These are phyloP conservation scores for Lasiosphaeriaceae sp. DNA, from an alignment of 495 filamentous ascomycete species.

Conservation along the genomic window DNA sequence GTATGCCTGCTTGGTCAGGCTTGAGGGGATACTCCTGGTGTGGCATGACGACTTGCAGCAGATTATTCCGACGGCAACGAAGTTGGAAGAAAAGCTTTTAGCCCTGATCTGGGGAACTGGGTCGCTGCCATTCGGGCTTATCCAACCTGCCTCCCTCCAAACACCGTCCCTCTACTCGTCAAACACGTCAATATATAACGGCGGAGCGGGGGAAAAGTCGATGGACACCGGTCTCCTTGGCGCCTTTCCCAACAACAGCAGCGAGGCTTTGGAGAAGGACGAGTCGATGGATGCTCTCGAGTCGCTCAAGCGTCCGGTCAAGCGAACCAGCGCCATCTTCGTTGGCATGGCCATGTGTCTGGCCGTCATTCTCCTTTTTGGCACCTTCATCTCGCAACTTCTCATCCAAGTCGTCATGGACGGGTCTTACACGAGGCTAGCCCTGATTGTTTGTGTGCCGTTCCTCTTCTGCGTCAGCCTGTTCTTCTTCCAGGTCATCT, in stretches of 20 bases:
- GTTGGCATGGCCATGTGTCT: conserved; percentile 57
- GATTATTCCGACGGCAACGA: conserved; percentile 55
- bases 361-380: conserved; percentile 56
- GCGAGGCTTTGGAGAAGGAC: conserved; percentile 52
- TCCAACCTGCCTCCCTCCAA: not conserved
- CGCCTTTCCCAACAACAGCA: conserved; percentile 16
- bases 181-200: conserved; percentile 39
- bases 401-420: conserved; percentile 60
- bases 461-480: conserved; percentile 70
- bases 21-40: conserved; percentile 59
- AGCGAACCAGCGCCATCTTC: conserved; percentile 59
- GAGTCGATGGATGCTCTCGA: conserved; percentile 58
- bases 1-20: conserved; percentile 65
- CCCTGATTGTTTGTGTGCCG: conserved; percentile 55
- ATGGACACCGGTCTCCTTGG: conserved; percentile 27
- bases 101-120: conserved; percentile 53
- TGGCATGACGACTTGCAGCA: conserved; percentile 69
- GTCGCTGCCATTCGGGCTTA: conserved; percentile 7
- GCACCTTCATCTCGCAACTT: conserved; percentile 55
- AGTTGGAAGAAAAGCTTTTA: conserved; percentile 63
- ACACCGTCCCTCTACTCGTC: conserved; percentile 3
- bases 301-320: conserved; percentile 54
- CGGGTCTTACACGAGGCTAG: conserved; percentile 51
- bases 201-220: conserved; percentile 35
- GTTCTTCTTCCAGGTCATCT: conserved; percentile 65